Percentiles rank a stretch among this genome's conserved stretches.
Conservation (phyloP, 1,284 basidiomycete species). For the Coniferiporia sulphurascens region DNA sequence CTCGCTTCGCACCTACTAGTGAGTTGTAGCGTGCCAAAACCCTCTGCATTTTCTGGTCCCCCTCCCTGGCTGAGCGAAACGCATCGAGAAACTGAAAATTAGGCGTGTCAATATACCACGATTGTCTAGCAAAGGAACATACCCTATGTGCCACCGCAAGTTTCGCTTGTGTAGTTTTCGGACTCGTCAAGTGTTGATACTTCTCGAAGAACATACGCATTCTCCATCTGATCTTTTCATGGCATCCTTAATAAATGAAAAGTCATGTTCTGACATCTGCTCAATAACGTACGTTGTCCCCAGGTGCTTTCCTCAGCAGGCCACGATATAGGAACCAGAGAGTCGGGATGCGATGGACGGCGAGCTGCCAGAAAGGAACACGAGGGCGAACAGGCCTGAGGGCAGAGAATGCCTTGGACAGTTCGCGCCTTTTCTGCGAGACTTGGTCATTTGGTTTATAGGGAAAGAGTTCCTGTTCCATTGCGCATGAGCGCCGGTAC, state of each 20-base stretch:
- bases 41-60: conserved; percentile 41
- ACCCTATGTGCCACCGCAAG: conserved; percentile 54
- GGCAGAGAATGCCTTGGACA: conserved; percentile 35
- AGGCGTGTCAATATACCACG: not conserved
- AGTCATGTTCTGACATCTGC: not conserved
- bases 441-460: conserved; percentile 2
- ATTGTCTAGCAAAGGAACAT: conserved; percentile 19
- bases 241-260: conserved; percentile 13
- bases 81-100: conserved; percentile 54
- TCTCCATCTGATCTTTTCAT: conserved; percentile 49
- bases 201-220: conserved; percentile 51
- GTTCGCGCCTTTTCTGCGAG: conserved; percentile 1
- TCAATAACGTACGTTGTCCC: conserved; percentile 44
- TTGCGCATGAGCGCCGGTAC: not conserved
- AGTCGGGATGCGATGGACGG: conserved; percentile 72
- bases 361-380: conserved; percentile 66
- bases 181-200: conserved; percentile 47
- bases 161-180: conserved; percentile 37
- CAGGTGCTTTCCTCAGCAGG: conserved; percentile 52
- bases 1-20: conserved; percentile 45
- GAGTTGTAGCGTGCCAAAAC: conserved; percentile 52
- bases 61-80: conserved; percentile 47
- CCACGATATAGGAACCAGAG: conserved; percentile 70
- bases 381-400: conserved; percentile 54
- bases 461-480: not conserved